These are phyloP conservation scores for Nicotiana otophora DNA, from an alignment of 257 asterid genomes.

Conservation along the genomic window DNA sequence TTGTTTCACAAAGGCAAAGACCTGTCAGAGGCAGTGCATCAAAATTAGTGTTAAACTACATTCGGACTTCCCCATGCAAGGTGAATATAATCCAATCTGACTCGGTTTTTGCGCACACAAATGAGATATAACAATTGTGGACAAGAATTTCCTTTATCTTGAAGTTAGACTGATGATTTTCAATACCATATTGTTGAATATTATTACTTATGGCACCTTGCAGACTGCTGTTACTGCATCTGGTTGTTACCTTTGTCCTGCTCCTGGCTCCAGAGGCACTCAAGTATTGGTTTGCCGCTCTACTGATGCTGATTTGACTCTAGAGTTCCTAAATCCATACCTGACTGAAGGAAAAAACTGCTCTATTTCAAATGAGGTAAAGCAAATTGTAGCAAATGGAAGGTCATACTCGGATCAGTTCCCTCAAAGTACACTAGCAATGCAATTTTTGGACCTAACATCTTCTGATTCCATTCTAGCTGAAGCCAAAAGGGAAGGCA, in stretches of 20 bases:
- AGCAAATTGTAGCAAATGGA: constrained; percentile 38
- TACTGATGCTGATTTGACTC: constrained; percentile 27
- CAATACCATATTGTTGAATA: neutral
- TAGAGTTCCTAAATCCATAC: constrained; percentile 28
- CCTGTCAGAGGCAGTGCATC: constrained; percentile 81
- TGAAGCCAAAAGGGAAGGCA: constrained; percentile 58
- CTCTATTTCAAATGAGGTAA: constrained; percentile 32
- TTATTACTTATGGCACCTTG: constrained; percentile 15
- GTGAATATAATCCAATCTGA: constrained; percentile 29
- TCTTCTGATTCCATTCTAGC: constrained; percentile 47
- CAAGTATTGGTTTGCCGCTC: constrained; percentile 61
- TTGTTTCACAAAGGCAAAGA: constrained; percentile 72
- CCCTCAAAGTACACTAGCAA: constrained; percentile 23
- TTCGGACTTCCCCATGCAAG: constrained; percentile 75
- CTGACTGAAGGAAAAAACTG: constrained; percentile 13
- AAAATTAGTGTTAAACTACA: constrained; percentile 56
- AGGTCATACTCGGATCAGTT: constrained; percentile 29
- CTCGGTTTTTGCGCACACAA: neutral
- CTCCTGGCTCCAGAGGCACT: constrained; percentile 91
- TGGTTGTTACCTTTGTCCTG: constrained; percentile 85
- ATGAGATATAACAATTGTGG: neutral
- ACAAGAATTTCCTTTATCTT: neutral
- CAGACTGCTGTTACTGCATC: constrained; percentile 82
- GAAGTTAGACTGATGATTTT: neutral
- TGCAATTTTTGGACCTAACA: constrained; percentile 36